phyloP scores from a whole-genome alignment of 495 filamentous ascomycete species.

The Lasiosphaeris hirsuta region DNA sequence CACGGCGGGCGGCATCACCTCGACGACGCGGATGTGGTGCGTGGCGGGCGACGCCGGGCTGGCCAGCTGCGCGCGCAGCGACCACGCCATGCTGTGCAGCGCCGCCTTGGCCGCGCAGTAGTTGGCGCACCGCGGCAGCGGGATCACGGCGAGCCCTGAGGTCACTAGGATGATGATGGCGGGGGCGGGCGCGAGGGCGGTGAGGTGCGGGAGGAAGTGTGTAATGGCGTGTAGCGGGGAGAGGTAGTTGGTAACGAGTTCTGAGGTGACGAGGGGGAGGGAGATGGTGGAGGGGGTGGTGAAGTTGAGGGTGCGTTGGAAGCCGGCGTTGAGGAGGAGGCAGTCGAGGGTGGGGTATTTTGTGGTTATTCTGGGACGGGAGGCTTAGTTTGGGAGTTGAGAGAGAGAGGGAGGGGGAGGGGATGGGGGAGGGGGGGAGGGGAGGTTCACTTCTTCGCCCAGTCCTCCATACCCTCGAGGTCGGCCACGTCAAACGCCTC shows the following conservation, averaged over 20 bases:
- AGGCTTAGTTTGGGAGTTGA: slow-evolving; percentile 39
- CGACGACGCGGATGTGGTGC: slow-evolving; percentile 52
- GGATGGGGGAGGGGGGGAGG: not conserved
- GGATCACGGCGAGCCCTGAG: slow-evolving; percentile 54
- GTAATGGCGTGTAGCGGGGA: slow-evolving; percentile 58
- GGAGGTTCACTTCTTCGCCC: slow-evolving; percentile 47
- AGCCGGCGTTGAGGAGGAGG: slow-evolving; percentile 57
- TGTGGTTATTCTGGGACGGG: slow-evolving; percentile 44
- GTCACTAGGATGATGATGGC: slow-evolving; percentile 48
- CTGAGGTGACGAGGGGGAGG: slow-evolving; percentile 48
- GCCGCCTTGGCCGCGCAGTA: slow-evolving; percentile 62
- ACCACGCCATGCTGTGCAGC: slow-evolving; percentile 53
- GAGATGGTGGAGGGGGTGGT: slow-evolving; percentile 55
- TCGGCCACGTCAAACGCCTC: slow-evolving; percentile 63
- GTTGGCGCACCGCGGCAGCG: slow-evolving; percentile 46
- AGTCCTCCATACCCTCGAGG: slow-evolving; percentile 54
- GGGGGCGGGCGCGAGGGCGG: slow-evolving; percentile 29
- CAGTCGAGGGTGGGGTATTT: slow-evolving; percentile 56
- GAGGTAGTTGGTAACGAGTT: slow-evolving; percentile 67
- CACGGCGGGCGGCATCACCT: slow-evolving; percentile 65
- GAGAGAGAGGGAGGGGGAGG: not conserved
- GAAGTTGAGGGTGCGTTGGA: slow-evolving; percentile 59
- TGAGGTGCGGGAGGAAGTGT: slow-evolving; percentile 62
- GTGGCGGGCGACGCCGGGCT: slow-evolving; percentile 7
- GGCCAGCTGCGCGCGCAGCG: slow-evolving; percentile 57